These are phyloP conservation scores for Tetracentron sinense DNA, from an alignment of 164 flowering plant genomes.

Conservation along the genomic window DNA sequence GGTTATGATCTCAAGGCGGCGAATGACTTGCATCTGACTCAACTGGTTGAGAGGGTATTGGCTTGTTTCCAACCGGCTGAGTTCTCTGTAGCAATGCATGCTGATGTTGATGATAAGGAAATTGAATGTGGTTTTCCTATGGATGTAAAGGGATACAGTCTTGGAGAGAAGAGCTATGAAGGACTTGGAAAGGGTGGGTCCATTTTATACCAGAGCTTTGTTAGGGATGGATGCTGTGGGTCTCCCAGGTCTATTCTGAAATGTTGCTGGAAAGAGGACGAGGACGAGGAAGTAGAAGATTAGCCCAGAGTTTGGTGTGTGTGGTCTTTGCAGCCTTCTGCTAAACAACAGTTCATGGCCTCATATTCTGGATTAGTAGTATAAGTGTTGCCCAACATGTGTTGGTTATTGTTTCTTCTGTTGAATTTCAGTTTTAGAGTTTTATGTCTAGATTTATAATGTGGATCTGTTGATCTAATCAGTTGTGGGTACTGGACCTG, in stretches of 20 bases:
- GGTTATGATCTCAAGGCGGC: constrained; percentile 47
- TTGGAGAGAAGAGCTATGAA: constrained; percentile 28
- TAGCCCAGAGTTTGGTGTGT: too few relatives aligned
- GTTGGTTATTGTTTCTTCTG: too few relatives aligned
- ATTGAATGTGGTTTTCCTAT: constrained; percentile 15
- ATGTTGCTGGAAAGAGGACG: constrained; percentile 41
- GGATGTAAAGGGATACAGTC: constrained; percentile 39
- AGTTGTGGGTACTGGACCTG: too few relatives aligned
- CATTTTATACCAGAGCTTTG: constrained; percentile 42
- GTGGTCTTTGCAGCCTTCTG: too few relatives aligned
- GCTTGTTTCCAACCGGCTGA: constrained; percentile 61
- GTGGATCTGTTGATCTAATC: too few relatives aligned
- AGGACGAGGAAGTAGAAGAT: constrained; percentile 27
- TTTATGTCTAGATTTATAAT: too few relatives aligned
- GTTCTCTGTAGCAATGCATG: constrained; percentile 64
- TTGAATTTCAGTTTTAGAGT: too few relatives aligned
- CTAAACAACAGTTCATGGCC: too few relatives aligned
- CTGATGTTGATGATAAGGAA: constrained; percentile 16
- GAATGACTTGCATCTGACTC: constrained; percentile 32
- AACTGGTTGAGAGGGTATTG: constrained; percentile 60
- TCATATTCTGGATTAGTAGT: too few relatives aligned
- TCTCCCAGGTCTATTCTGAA: constrained; percentile 53
- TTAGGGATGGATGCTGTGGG: constrained; percentile 14
- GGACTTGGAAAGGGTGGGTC: constrained; percentile 39
- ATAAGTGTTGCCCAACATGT: too few relatives aligned